phyloP scores from a whole-genome alignment of 345 rosid species.

The Lenwebbia sp. region DNA sequence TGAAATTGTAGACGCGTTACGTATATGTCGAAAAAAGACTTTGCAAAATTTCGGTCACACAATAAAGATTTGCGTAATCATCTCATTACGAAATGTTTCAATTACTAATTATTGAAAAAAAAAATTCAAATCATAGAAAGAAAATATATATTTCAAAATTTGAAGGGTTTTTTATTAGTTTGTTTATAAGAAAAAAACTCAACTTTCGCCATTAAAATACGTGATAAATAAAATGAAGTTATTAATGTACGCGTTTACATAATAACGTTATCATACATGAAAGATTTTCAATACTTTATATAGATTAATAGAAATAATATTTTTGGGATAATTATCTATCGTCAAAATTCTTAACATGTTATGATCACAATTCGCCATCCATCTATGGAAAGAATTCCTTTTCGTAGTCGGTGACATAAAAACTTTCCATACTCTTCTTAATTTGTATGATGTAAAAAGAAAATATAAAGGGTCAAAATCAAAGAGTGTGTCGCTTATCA shows the following conservation, averaged over 20 bases:
- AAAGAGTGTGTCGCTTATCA: background rate
- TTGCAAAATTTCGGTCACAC: background rate
- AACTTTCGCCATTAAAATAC: background rate
- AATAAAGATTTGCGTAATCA: background rate
- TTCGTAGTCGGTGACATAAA: background rate
- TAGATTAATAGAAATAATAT: too few species aligned
- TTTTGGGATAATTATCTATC: background rate
- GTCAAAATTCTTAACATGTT: background rate
- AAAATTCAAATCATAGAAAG: background rate
- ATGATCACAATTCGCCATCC: background rate
- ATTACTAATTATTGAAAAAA: background rate
- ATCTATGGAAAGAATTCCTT: background rate
- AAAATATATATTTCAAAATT: background rate
- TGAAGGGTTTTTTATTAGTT: background rate
- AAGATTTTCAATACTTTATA: background rate
- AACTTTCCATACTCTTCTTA: background rate
- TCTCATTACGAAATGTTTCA: background rate
- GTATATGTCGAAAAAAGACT: background rate
- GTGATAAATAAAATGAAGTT: background rate
- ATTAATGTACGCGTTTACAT: background rate
- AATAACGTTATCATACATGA: background rate
- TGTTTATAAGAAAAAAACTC: background rate
- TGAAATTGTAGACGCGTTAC: background rate
- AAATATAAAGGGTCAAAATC: fast-evolving
- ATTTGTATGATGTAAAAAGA: fast-evolving